phyloP scores from a whole-genome alignment of 495 filamentous ascomycete genomes.

The Lophiostoma macrostomum region DNA sequence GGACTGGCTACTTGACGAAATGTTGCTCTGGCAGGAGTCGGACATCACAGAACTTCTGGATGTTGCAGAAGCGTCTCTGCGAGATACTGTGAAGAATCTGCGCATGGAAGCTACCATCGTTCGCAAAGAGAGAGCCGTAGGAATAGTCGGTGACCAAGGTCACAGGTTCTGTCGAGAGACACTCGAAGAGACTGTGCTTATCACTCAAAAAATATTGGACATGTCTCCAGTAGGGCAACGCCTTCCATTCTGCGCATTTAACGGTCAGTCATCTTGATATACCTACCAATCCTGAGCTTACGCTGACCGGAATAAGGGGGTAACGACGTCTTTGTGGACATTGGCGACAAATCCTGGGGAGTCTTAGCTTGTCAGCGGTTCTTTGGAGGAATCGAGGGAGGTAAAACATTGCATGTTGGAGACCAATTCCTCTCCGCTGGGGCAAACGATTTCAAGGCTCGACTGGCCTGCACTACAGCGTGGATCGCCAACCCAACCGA shows the following conservation, averaged over 20 bases:
- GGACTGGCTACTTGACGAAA: conserved; percentile 82
- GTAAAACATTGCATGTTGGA: conserved; percentile 73
- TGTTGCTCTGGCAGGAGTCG: conserved; percentile 76
- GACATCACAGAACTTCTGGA: conserved; percentile 78
- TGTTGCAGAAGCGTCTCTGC: conserved; percentile 76
- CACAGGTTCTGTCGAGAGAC: conserved; percentile 78
- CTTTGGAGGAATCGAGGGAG: conserved; percentile 68
- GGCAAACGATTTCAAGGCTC: conserved; percentile 91
- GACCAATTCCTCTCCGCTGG: conserved; percentile 96
- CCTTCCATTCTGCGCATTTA: conserved; percentile 96
- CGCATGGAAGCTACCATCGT: conserved; percentile 72
- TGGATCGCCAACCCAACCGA: conserved; percentile 94
- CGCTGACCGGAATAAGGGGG: conserved; percentile 52
- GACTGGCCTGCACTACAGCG: conserved; percentile 63
- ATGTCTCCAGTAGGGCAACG: conserved; percentile 64
- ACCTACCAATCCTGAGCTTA: neutral
- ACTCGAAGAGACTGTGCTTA: conserved; percentile 92
- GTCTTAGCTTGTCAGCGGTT: conserved; percentile 90
- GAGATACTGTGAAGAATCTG: conserved; percentile 73
- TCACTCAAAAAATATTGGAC: conserved; percentile 88
- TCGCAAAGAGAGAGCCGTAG: conserved; percentile 90
- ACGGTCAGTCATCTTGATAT: conserved; percentile 50
- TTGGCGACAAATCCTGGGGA: conserved; percentile 96
- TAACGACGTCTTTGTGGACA: conserved; percentile 97
- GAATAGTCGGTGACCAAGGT: conserved; percentile 67